These are phyloP conservation scores for Sisymbrium irio DNA, from an alignment of 345 rosid genomes.

Conservation along the genomic window DNA sequence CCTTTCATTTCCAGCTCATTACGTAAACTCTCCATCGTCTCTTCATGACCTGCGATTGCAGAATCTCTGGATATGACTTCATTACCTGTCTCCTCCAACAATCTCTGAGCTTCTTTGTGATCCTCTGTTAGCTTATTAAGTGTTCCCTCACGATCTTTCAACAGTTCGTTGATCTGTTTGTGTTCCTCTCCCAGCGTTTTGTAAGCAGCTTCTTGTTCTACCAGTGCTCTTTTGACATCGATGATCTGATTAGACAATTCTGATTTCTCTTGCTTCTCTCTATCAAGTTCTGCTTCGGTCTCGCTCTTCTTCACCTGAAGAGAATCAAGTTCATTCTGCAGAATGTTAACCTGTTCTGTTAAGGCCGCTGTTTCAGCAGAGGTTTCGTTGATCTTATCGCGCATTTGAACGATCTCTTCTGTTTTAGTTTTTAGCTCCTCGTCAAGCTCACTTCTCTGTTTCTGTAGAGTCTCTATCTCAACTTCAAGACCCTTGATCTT, in stretches of 20 bases:
- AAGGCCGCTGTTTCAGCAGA: slow-evolving; percentile 46
- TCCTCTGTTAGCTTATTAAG: slow-evolving; percentile 35
- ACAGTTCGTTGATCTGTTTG: slow-evolving; percentile 36
- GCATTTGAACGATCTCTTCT: slow-evolving; percentile 40
- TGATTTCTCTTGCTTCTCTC: slow-evolving; percentile 52
- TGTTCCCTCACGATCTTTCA: slow-evolving; percentile 39
- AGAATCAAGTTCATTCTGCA: slow-evolving; percentile 52
- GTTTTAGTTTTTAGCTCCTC: slow-evolving; percentile 40
- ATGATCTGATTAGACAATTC: slow-evolving; percentile 40
- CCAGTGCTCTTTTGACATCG: slow-evolving; percentile 38
- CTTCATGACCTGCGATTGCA: slow-evolving; percentile 51
- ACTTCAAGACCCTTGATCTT: slow-evolving; percentile 36
- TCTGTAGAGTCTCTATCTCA: slow-evolving; percentile 43
- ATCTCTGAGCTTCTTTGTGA: slow-evolving; percentile 44
- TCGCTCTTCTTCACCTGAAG: slow-evolving; percentile 43
- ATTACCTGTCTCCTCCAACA: slow-evolving; percentile 40
- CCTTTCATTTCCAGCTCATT: slow-evolving; percentile 73
- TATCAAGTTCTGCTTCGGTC: slow-evolving; percentile 45
- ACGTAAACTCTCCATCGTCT: slow-evolving; percentile 64
- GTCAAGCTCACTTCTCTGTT: slow-evolving; percentile 49
- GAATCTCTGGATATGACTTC: slow-evolving; percentile 45
- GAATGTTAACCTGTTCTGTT: slow-evolving; percentile 38
- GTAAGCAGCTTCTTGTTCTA: slow-evolving; percentile 38
- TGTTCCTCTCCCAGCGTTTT: slow-evolving; percentile 46
- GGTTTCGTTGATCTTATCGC: slow-evolving; percentile 40